phyloP scores from a whole-genome alignment of 768 basidiomycete species.

The Chalciporus sphaerocephalus region DNA sequence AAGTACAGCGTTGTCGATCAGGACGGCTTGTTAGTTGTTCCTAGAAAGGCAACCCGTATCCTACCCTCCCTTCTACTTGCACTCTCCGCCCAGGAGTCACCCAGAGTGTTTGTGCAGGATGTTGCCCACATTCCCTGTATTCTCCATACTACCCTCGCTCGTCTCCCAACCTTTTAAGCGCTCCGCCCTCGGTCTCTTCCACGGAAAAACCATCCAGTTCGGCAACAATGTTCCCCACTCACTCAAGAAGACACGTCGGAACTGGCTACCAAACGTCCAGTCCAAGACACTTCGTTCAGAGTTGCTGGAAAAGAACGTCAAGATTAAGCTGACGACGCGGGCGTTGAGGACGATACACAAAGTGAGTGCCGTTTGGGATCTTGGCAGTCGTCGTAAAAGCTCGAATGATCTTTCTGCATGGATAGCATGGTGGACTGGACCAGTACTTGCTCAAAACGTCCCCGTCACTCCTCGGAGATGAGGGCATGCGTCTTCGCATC shows the following conservation, averaged over 20 bases:
- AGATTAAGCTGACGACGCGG: conserved; percentile 68
- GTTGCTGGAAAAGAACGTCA: conserved; percentile 50
- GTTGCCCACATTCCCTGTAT: conserved; percentile 18
- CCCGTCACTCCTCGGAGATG: conserved; percentile 34
- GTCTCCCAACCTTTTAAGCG: conserved; percentile 76
- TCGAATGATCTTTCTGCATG: neutral
- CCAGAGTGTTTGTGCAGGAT: no score
- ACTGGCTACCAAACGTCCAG: conserved; percentile 88
- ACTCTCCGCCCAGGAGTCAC: no score
- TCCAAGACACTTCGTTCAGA: conserved; percentile 69
- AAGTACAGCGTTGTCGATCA: no score
- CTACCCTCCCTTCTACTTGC: neutral
- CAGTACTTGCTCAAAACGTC: conserved; percentile 55
- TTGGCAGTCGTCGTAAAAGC: neutral
- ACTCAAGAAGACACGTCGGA: conserved; percentile 78
- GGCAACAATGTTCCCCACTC: conserved; percentile 92
- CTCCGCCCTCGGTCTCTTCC: conserved; percentile 74
- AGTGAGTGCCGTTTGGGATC: conserved; percentile 37
- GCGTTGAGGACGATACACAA: conserved; percentile 82
- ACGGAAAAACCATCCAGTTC: conserved; percentile 72
- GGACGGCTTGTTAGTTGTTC: neutral
- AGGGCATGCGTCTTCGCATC: conserved; percentile 46
- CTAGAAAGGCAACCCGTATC: neutral
- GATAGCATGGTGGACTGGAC: conserved; percentile 66
- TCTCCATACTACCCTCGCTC: conserved; percentile 22